Percentiles rank a stretch among this genome's conserved stretches.
phyloP scores from a whole-genome alignment of 176 grass and related monocot genomes.

The Poa pratensis region DNA sequence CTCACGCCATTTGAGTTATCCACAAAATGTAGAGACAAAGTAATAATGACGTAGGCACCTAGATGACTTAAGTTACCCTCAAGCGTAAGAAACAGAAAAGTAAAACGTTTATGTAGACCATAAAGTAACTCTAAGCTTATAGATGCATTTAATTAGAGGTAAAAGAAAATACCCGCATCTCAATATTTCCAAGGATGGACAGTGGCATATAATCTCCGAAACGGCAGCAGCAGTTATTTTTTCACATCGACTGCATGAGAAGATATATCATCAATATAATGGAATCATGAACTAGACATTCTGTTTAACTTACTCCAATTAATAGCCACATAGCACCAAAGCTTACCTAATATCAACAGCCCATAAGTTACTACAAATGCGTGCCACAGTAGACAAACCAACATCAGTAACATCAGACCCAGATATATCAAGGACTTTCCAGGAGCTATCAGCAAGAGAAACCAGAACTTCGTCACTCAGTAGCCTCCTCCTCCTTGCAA shows the following conservation, averaged over 20 bases:
- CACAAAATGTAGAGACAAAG: neutral
- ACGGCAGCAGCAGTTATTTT: slow-evolving; percentile 66
- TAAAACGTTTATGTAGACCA: neutral
- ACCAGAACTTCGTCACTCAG: slow-evolving; percentile 75
- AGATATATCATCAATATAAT: slow-evolving; percentile 26
- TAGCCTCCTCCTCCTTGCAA: slow-evolving; percentile 82
- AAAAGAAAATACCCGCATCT: slow-evolving; percentile 81
- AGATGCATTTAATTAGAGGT: slow-evolving; percentile 27
- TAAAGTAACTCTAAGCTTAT: neutral
- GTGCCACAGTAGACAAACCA: slow-evolving; percentile 64
- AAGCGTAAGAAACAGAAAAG: neutral
- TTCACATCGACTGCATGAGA: slow-evolving; percentile 68
- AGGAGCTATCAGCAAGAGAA: slow-evolving; percentile 80
- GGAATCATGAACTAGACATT: slow-evolving; percentile 5
- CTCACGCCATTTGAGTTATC: neutral
- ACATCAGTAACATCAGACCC: slow-evolving; percentile 84
- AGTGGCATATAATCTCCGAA: slow-evolving; percentile 74
- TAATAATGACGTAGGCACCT: neutral
- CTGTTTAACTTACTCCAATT: neutral
- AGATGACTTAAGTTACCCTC: neutral
- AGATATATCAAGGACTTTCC: slow-evolving; percentile 88
- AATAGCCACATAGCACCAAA: neutral
- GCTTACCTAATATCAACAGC: slow-evolving; percentile 94
- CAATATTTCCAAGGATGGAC: slow-evolving; percentile 78
- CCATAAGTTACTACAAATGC: slow-evolving; percentile 66